Evolutionary conservation across 371 early-diverging fungal species (phyloP).

Genomic region (Mucor racemosus): DNA sequence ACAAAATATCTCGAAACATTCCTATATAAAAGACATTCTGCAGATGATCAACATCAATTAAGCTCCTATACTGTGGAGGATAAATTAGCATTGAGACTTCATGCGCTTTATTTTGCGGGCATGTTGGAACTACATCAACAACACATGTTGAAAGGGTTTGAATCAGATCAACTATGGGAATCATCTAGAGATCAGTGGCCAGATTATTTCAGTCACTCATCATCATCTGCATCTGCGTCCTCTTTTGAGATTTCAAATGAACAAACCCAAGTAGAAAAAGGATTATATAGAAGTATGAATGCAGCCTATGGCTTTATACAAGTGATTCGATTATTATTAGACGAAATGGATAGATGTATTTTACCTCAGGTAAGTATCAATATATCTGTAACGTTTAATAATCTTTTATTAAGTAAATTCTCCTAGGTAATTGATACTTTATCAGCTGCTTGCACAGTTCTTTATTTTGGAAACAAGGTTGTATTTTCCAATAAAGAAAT

Average conservation of each 20-base stretch:
- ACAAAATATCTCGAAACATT: constrained; percentile 8
- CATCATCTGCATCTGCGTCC: background rate
- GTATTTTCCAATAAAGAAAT: background rate
- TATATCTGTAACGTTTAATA: no score
- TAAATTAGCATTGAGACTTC: constrained; percentile 19
- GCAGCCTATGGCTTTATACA: constrained; percentile 34
- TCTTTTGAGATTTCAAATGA: constrained; percentile 3
- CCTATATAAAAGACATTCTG: constrained; percentile 7
- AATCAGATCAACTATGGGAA: constrained; percentile 2
- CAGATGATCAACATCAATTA: background rate
- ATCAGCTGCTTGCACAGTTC: constrained; percentile 31
- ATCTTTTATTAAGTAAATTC: background rate
- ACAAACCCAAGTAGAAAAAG: constrained; percentile 23
- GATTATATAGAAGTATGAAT: constrained; percentile 27
- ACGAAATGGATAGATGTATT: constrained; percentile 28
- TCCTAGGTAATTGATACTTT: constrained; percentile 28
- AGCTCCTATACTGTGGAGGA: background rate
- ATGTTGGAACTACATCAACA: constrained; percentile 32
- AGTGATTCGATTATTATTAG: constrained; percentile 20
- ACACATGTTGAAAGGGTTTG: constrained; percentile 28
- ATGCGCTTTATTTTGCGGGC: constrained; percentile 31
- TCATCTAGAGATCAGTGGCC: constrained; percentile 19
- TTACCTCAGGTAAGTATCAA: constrained; percentile 23
- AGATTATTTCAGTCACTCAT: constrained; percentile 27
- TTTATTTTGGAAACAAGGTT: constrained; percentile 42